Evolutionary conservation across 345 rosid species (phyloP), one percentile per base, ranked within the genome.

Genomic region (Arabidopsis thaliana): DNA sequence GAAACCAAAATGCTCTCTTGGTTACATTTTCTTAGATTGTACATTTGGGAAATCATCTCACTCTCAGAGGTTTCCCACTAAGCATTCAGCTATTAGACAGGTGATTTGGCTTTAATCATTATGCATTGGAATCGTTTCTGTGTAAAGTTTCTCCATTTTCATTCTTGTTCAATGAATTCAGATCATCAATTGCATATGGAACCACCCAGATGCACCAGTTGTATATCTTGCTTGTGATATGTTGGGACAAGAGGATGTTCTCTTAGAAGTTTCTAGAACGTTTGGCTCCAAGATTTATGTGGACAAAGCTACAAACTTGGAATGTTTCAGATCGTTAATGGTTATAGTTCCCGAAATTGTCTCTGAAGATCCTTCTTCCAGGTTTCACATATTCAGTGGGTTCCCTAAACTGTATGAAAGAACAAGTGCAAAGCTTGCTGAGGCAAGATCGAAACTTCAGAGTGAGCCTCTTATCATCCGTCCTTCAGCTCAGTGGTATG

Each of bases 401-500:
- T 89, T 88, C 70, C 97, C 97, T 64, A 89, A 81, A 65, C 76
- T 93, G 46, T 77, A 70, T 16, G 94, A 89, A 81, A 82, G 96
- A 77, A 91, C 93, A 69, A 75, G 84, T 58, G 83, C 78, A 2
- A 87, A 80, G 75, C 67, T 93, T 60, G 83, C 85, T 1, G 94
- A 91, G 83, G 96, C 98, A 7, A 83, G 70, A 77, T 76, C 81
- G 9, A 89, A 81, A 78, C 80, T 30, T 48, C 82, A 78, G 78
- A 84, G 82, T 1, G 90, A 89, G 41, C 98, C 98, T 62, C 87
- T 91, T 52, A 86, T 93, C 56, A 86, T 91, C 52, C 87, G 86
- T 33, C 87, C 97, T 82, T 93, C 96, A 25, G 83, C 98, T 13
- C 96, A 89, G 84, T 89, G 97, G 93, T 93, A 89, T 78, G 94